Base-by-base conservation (phyloP, 179 eudicot species). In the Silene noctiflora region DNA sequence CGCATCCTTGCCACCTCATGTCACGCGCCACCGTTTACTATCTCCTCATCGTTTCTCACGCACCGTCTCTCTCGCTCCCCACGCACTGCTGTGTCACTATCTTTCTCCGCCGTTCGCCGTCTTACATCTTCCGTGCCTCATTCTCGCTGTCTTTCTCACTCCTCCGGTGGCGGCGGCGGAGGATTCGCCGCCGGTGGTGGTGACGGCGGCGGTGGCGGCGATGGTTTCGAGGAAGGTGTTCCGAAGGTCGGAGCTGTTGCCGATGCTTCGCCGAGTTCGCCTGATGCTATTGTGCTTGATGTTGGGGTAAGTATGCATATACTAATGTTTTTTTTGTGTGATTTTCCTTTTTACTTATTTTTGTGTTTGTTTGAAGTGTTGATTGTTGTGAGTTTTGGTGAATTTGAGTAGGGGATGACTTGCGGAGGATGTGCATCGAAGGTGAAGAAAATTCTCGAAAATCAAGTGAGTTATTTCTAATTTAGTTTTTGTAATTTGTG, bases 341-440 rank as follows among this genome's bases (percentile, higher is more conserved):
- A n/a, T n/a, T n/a, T n/a, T n/a, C n/a, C n/a, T 25, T 13, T 21
- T 20, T 1, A 7, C 42, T 0, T 19, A n/a, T 7, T 71, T 4
- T 1, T 13, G 17, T 6, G 51, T 51, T 17, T 70, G 10, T 5
- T 16, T 12, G 14, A 35, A 0, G 16, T 71, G 63, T 33, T 33
- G 46, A 67, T n/a, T n/a, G 17, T 65, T 17, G 1, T 73, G 27
- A 2, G 11, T 7, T 59, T 69, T 48, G 63, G 3, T n/a, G 56
- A 35, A 22, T 62, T 7, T 53, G 29, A 11, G 6, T 46, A 93
- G 99, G 99, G 97, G 60, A 93, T 95, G 99, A 84, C 95, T 11
- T 93, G 99, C 59, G 97, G 96, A 31, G 99, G 99, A 74, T 95
- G 99, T 76, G 97, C 91, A 24, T 91, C 95, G 1, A 95, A 96